These are phyloP conservation scores for Olyra latifolia DNA, from an alignment of 176 grass and related monocot genomes.

Conservation along the genomic window DNA sequence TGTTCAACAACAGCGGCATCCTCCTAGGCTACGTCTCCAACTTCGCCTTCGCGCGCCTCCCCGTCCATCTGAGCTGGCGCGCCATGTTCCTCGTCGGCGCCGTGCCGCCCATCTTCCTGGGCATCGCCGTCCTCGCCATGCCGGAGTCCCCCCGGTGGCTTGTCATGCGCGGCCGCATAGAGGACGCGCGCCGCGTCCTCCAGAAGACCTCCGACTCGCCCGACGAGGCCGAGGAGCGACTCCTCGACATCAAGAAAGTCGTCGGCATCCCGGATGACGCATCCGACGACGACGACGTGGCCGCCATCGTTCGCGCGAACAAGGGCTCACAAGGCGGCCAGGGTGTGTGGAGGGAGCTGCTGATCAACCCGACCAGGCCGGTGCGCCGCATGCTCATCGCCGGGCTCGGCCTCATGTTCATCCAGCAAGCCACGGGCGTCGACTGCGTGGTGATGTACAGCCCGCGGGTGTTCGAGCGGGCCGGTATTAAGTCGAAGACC, in stretches of 20 bases:
- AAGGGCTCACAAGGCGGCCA: not conserved
- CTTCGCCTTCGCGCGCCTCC: constrained; percentile 81
- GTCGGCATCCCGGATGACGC: constrained; percentile 54
- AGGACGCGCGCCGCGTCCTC: constrained; percentile 63
- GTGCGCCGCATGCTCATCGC: constrained; percentile 73
- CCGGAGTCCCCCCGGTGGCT: constrained; percentile 95
- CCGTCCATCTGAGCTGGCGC: constrained; percentile 72
- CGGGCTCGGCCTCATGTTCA: constrained; percentile 76
- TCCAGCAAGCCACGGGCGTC: constrained; percentile 89
- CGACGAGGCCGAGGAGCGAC: constrained; percentile 62
- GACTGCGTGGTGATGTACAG: constrained; percentile 94
- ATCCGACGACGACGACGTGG: constrained; percentile 26
- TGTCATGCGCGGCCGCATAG: constrained; percentile 83
- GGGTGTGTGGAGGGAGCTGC: constrained; percentile 76
- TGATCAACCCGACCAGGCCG: constrained; percentile 53
- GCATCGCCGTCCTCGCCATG: constrained; percentile 72
- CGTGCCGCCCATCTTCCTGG: constrained; percentile 79
- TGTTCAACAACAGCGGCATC: constrained; percentile 84
- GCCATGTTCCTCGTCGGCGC: constrained; percentile 84
- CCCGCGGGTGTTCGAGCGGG: constrained; percentile 64
- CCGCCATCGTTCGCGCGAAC: constrained; percentile 26
- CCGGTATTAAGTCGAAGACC: constrained; percentile 58
- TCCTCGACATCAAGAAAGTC: constrained; percentile 63
- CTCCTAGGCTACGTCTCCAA: constrained; percentile 94
- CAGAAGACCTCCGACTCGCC: constrained; percentile 57